phyloP scores from a whole-genome alignment of 2,329 filamentous ascomycete species.

The Verticillium alfalfae region DNA sequence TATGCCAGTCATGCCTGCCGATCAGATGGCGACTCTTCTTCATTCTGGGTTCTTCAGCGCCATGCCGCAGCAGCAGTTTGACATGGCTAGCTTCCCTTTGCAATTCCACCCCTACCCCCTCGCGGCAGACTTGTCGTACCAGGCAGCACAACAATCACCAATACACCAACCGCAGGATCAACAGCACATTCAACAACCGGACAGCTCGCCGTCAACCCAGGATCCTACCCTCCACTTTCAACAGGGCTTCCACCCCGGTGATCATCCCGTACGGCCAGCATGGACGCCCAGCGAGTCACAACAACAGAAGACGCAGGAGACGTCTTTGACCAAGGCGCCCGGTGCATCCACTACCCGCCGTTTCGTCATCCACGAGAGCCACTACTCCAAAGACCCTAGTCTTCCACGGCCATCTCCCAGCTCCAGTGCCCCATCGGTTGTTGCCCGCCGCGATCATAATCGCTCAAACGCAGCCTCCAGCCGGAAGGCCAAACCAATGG shows the following conservation, averaged over 20 bases:
- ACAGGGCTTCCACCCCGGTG: no score
- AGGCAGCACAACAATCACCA: no score
- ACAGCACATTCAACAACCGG: no score
- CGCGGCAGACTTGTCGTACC: no score
- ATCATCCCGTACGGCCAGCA: background rate
- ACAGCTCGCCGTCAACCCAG: no score
- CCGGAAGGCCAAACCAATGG: background rate
- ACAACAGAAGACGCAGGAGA: background rate
- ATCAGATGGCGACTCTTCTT: background rate
- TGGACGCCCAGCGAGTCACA: background rate
- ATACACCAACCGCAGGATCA: no score
- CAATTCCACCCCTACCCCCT: no score
- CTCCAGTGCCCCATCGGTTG: background rate
- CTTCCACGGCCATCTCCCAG: background rate
- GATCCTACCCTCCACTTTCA: no score
- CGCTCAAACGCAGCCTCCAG: background rate
- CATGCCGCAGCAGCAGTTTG: no score
- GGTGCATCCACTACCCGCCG: background rate
- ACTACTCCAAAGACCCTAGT: background rate
- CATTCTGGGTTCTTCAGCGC: background rate
- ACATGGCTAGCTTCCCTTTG: no score
- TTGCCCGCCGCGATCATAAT: background rate
- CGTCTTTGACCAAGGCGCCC: background rate
- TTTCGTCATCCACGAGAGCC: slow-evolving; percentile 29
- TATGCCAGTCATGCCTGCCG: background rate